Evolutionary conservation across 2,329 filamentous ascomycete genomes (phyloP), one percentile per base, ranked within the genome.

Genomic region (Venturia aucupariae): DNA sequence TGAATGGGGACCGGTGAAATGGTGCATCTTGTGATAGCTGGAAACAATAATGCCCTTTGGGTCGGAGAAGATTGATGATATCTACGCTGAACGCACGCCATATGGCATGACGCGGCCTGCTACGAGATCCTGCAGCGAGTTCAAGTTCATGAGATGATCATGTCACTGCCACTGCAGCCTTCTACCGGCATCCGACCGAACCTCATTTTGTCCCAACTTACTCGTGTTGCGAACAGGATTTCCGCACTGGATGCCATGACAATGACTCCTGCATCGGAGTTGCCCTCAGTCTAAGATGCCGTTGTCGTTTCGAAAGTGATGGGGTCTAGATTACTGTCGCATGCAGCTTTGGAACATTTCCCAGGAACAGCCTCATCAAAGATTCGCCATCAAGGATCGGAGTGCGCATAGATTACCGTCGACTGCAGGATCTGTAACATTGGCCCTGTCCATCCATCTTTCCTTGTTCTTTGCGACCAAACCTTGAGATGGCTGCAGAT

Each of bases 371-470:
- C 27, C 51, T 19, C 2, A 30, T 57, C 27, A n/a, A 57, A 54
- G 11, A 32, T 27, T 55, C 51, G 51, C 51, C 51, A 35, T 57
- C 17, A 19, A 30, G 51, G n/a, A n/a, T n/a, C n/a, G n/a, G 19
- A 7, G 15, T 35, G 51, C 27, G 51, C 27, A 15, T 19, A 57
- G 51, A 57, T 57, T 17, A 4, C 51, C 51, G 51, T 22, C 51
- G 30, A 57, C 51, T 57, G 51, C 51, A 57, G 51, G 51, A 57
- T 57, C 51, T 57, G 17, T 57, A 57, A 57, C 51, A 57, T 35
- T 11, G n/a, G 30, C 51, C 22, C 24, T 27, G n/a, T 24, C 44
- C 7, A 19, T 30, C 13, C 22, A 1, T 6, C 24, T 54, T 13
- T 55, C 48, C 48, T 19, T 55, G 48, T 55, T 32, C 48, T 55